Evolutionary conservation across 495 filamentous ascomycete genomes (phyloP).

Genomic region (Penicillium turbatum): DNA sequence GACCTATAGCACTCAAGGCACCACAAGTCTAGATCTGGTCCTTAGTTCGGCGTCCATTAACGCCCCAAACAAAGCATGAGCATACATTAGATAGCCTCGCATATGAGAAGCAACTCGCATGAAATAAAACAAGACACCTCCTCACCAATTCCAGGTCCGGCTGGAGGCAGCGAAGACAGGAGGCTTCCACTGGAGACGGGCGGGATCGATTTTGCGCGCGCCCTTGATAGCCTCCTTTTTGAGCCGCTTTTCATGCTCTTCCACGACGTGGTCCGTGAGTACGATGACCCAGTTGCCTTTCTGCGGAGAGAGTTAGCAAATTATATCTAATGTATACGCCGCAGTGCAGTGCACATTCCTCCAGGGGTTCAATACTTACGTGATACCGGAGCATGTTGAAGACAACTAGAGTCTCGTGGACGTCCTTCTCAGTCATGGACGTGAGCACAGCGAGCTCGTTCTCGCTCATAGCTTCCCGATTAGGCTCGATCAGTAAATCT

Average conservation of each 20-base stretch:
- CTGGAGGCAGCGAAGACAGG: slow-evolving; percentile 86
- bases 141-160: slow-evolving; percentile 93
- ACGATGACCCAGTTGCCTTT: slow-evolving; percentile 93
- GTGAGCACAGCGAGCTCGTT: slow-evolving; percentile 73
- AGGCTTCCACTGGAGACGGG: slow-evolving; percentile 87
- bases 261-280: slow-evolving; percentile 73
- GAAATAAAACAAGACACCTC: slow-evolving; percentile 13
- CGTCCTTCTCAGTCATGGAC: slow-evolving; percentile 93
- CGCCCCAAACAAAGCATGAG: slow-evolving; percentile 1
- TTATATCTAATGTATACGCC: background rate
- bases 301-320: slow-evolving; percentile 33
- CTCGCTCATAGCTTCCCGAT: slow-evolving; percentile 64
- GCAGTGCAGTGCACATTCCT: background rate
- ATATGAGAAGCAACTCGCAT: background rate
- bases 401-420: slow-evolving; percentile 87
- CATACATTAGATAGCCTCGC: slow-evolving; percentile 7
- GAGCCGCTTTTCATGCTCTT: slow-evolving; percentile 64
- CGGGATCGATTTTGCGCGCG: slow-evolving; percentile 72
- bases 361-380: slow-evolving; percentile 43
- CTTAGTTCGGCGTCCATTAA: background rate
- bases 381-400: slow-evolving; percentile 92
- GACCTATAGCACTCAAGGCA: background rate
- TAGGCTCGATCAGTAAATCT: slow-evolving; percentile 65
- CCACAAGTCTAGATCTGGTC: background rate
- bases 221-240: slow-evolving; percentile 73